These are phyloP conservation scores for Dittrichia graveolens DNA, from an alignment of 129 eudicot species.

Conservation along the genomic window DNA sequence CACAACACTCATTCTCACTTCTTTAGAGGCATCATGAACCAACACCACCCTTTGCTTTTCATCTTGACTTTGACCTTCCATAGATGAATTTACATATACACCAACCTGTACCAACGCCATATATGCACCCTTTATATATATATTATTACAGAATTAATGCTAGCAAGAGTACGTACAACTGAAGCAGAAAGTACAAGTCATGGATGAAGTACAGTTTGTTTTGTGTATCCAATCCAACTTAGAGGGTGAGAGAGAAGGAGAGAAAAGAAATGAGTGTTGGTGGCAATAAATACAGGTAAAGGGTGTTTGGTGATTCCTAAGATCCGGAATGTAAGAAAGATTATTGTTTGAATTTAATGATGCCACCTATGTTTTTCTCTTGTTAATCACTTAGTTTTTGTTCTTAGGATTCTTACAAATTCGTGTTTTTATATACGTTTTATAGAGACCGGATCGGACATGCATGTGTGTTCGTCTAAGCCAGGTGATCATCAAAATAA, in stretches of 20 bases:
- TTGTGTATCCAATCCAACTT: slow-evolving; percentile 9
- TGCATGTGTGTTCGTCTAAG: slow-evolving; percentile 11
- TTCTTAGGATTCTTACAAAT: slow-evolving; percentile 27
- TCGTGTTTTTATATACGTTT: slow-evolving; percentile 7
- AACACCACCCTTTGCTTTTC: slow-evolving; percentile 49
- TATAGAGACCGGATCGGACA: slow-evolving; percentile 20
- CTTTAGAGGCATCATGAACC: slow-evolving; percentile 47
- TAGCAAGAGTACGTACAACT: background rate
- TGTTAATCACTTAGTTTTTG: slow-evolving; percentile 10
- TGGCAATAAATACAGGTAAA: too few species aligned
- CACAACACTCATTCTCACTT: slow-evolving; percentile 29
- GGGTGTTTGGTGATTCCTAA: slow-evolving; percentile 1
- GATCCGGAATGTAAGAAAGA: background rate
- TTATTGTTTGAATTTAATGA: slow-evolving; percentile 6
- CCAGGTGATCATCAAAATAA: too few species aligned
- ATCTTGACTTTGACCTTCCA: slow-evolving; percentile 39
- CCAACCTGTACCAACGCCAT: background rate
- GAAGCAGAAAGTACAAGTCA: slow-evolving; percentile 25
- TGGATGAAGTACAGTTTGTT: background rate
- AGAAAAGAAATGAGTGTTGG: background rate
- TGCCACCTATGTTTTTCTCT: slow-evolving; percentile 35
- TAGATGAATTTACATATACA: background rate
- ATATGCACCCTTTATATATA: background rate
- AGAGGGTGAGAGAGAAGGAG: background rate
- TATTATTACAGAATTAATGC: background rate